A percentile compares a stretch with the other conserved stretches of the same genome.
These are phyloP conservation scores for Colletotrichum abscissum DNA, from an alignment of 2,329 filamentous ascomycete species.

Conservation along the genomic window DNA sequence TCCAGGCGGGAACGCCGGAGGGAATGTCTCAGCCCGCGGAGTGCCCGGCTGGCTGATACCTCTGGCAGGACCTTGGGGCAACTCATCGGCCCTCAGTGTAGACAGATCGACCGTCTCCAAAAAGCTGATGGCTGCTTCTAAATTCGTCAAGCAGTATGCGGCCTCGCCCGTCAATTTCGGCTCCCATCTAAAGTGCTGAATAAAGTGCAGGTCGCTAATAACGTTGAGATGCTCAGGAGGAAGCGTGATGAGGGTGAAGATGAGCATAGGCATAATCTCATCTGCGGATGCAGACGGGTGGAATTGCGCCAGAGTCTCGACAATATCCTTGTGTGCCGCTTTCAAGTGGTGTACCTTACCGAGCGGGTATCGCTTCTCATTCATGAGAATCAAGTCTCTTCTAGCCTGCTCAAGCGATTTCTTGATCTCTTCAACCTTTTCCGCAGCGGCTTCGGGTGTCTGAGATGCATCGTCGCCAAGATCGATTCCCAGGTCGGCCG, in stretches of 20 bases:
- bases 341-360: constrained; percentile 93
- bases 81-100: constrained; percentile 84
- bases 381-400: constrained; percentile 82
- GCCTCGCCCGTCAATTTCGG: constrained; percentile 92
- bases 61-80: constrained; percentile 75
- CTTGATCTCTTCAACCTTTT: constrained; percentile 75
- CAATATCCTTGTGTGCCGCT: constrained; percentile 90
- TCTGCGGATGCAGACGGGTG: constrained; percentile 90
- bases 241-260: constrained; percentile 93
- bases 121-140: constrained; percentile 95
- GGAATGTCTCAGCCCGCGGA: constrained; percentile 65
- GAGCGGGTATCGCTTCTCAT: constrained; percentile 85
- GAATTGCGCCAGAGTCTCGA: constrained; percentile 80
- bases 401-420: constrained; percentile 78
- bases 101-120: constrained; percentile 95
- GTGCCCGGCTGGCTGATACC: constrained; percentile 57
- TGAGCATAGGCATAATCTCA: constrained; percentile 95
- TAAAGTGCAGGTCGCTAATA: constrained; percentile 94
- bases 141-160: constrained; percentile 94
- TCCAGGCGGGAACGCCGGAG: constrained; percentile 64
- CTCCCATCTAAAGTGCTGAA: constrained; percentile 89
- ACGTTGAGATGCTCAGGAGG: constrained; percentile 87
- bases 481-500: constrained; percentile 86
- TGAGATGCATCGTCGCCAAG: constrained; percentile 67
- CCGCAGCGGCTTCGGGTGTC: constrained; percentile 66